Evolutionary conservation across 441 rosid genomes (phyloP).

Genomic region (Pelargonium australe): DNA sequence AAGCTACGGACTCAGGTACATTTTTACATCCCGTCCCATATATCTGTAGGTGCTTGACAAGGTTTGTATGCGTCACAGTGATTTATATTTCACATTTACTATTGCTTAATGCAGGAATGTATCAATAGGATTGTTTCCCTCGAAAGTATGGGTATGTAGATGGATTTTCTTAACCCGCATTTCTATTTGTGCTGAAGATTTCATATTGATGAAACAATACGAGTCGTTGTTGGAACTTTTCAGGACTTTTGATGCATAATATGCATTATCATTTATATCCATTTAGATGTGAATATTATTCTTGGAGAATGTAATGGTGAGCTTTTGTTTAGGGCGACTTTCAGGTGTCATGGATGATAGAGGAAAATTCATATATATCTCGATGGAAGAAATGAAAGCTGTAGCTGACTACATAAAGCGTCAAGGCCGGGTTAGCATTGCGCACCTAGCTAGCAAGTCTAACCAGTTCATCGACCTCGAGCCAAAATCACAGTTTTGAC

Average conservation of each 20-base stretch:
- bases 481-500: conserved; percentile 33
- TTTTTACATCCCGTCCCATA: neutral
- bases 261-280: too few species aligned
- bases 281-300: too few species aligned
- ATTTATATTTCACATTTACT: neutral
- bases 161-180: neutral
- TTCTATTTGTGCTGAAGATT: too few species aligned
- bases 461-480: conserved; percentile 95
- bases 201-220: too few species aligned
- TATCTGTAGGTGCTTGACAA: neutral
- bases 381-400: conserved; percentile 87
- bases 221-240: too few species aligned
- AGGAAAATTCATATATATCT: conserved; percentile 90
- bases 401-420: conserved; percentile 92
- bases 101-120: conserved; percentile 61
- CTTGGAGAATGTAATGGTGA: too few species aligned
- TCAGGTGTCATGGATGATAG: conserved; percentile 96
- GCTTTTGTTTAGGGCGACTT: conserved; percentile 46
- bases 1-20: conserved; percentile 77
- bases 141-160: conserved; percentile 69
- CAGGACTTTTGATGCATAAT: too few species aligned
- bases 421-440: conserved; percentile 85
- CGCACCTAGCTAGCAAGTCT: conserved; percentile 89
- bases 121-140: conserved; percentile 78
- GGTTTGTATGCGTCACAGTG: neutral